Evolutionary conservation across 2,329 filamentous ascomycete genomes (phyloP).

Genomic region (Colletotrichum truncatum): DNA sequence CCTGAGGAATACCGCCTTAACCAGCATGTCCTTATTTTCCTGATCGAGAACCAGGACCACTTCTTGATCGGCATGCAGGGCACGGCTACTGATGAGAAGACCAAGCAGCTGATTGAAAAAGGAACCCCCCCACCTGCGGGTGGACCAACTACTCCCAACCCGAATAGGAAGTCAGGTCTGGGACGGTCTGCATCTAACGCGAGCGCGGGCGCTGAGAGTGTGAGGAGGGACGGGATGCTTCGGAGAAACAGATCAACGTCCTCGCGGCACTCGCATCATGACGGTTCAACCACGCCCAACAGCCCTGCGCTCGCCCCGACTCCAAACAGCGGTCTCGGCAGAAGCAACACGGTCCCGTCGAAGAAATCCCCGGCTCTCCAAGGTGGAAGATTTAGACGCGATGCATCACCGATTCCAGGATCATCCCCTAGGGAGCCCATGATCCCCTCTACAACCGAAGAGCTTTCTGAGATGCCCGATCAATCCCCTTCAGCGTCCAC

Average conservation of each 20-base stretch:
- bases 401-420: conserved; percentile 37
- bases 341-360: conserved; percentile 93
- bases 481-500: conserved; percentile 32
- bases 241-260: conserved; percentile 92
- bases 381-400: conserved; percentile 67
- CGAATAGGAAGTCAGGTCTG: conserved; percentile 65
- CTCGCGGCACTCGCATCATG: conserved; percentile 84
- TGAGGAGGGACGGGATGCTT: conserved; percentile 81
- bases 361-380: conserved; percentile 82
- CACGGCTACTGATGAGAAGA: conserved; percentile 92
- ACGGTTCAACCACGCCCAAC: conserved; percentile 75
- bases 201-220: conserved; percentile 87
- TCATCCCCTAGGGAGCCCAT: conserved; percentile 48
- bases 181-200: conserved; percentile 85
- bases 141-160: conserved; percentile 57
- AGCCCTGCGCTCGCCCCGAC: conserved; percentile 65
- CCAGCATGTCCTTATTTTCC: conserved; percentile 95
- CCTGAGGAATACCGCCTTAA: conserved; percentile 94
- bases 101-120: conserved; percentile 71
- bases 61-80: conserved; percentile 99
- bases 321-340: conserved; percentile 63
- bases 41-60: conserved; percentile 98
- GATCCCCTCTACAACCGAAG: conserved; percentile 35
- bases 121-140: conserved; percentile 66
- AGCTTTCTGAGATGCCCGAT: conserved; percentile 11